Evolutionary conservation across 148 eudicot species (phyloP).

Genomic region (Nepenthes mirabilis): DNA sequence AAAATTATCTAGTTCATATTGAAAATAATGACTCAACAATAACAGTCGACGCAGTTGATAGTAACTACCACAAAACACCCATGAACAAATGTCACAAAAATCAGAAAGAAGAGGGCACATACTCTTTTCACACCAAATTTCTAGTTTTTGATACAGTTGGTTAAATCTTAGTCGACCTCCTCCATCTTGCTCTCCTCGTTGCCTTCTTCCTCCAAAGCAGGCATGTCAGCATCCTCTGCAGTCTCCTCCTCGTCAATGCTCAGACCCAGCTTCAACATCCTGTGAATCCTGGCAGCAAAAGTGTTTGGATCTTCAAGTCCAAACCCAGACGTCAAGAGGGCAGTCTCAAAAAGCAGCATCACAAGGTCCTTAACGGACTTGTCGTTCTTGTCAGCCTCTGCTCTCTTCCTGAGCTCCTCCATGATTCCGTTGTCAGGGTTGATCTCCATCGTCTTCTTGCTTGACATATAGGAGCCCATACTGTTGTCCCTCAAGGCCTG

Average conservation of each 20-base stretch:
- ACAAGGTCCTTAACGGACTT: constrained; percentile 82
- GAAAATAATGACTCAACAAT: too few relatives aligned
- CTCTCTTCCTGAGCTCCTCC: constrained; percentile 87
- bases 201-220: constrained; percentile 58
- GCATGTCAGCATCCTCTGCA: constrained; percentile 56
- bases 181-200: constrained; percentile 98
- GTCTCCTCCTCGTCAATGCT: constrained; percentile 69
- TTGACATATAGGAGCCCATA: constrained; percentile 86
- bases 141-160: too few relatives aligned
- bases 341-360: constrained; percentile 72
- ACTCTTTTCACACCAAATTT: too few relatives aligned
- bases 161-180: constrained; percentile 47
- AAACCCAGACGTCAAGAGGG: constrained; percentile 74
- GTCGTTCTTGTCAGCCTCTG: constrained; percentile 87
- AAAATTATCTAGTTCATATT: too few relatives aligned
- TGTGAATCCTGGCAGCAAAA: constrained; percentile 63
- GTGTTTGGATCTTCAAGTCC: constrained; percentile 74
- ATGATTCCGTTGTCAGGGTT: constrained; percentile 83
- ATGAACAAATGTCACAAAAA: too few relatives aligned
- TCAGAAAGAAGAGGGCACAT: too few relatives aligned
- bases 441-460: constrained; percentile 95
- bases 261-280: constrained; percentile 81
- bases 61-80: too few relatives aligned
- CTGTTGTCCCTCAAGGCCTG: constrained; percentile 81
- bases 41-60: too few relatives aligned